Evolutionary conservation across 805 yeast genomes (phyloP), one percentile per base, ranked within the genome.

Genomic region (Wickerhamiella azymoides): DNA sequence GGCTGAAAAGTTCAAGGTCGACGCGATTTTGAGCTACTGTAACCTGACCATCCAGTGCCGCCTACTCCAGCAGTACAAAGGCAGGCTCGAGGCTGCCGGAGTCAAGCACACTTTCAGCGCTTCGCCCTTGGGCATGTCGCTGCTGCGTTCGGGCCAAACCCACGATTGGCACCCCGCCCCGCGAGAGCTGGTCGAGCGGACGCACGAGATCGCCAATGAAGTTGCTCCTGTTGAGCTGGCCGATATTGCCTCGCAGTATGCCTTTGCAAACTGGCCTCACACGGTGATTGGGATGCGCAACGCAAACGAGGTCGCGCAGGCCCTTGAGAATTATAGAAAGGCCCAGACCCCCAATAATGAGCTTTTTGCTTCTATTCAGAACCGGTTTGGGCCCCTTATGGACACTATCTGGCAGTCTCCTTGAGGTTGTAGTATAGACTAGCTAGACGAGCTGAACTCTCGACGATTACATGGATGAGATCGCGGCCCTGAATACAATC

Each of bases 51-150:
- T 88, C 27, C 96, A 89, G 58, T 88, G 86, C 62, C 71, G 74
- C 17, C 58, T 49, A 5, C 64, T 81, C 38, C 65, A 71, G 21
- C 62, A 68, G 0, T 72, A 70, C 53, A 62, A 69, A 53, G 70
- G 68, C 5, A 66, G 65, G 32, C 76, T 84, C 52, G 61, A 70
- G 35, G 54, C 50, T 2, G 74, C 82, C 10, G 72, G 75, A 5
- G 67, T 86, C 26, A 67, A 70, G 47, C 61, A 69, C 50, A 61
- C 88, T n/a, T 62, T 79, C 58, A 84, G 83, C 59, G 96, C 89
- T 2, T 82, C 94, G 1, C 86, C 92, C 33, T 66, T 89, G 49
- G 76, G 88, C 46, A 88, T 88, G 97, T 83, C 95, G 3, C 62
- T 88, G 47, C 67, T 88, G 47, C 71, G 94, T 49, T 72, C 80